phyloP scores from a whole-genome alignment of 345 rosid genomes.

The Mercurialis annua region DNA sequence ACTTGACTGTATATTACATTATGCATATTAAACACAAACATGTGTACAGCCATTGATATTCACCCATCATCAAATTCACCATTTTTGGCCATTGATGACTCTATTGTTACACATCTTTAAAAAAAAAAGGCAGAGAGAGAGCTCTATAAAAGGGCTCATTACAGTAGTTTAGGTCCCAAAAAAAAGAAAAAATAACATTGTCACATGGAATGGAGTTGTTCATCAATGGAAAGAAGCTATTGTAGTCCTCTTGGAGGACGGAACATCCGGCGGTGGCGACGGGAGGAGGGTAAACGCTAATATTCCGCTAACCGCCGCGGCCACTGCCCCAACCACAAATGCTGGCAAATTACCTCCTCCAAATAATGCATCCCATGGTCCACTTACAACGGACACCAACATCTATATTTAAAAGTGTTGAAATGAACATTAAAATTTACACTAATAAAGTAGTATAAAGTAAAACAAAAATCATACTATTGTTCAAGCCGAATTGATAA shows the following conservation, averaged over 20 bases:
- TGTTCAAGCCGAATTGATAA: too few species aligned
- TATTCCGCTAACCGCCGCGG: conserved; percentile 56
- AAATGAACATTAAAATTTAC: too few species aligned
- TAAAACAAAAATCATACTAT: too few species aligned
- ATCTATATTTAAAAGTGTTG: too few species aligned
- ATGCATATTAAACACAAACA: neutral
- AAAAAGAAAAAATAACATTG: neutral
- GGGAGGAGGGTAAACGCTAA: conserved; percentile 64
- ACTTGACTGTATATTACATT: neutral
- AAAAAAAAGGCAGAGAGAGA: neutral
- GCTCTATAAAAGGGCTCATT: neutral
- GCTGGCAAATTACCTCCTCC: conserved; percentile 92
- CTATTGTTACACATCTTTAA: neutral
- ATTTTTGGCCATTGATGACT: conserved; percentile 8
- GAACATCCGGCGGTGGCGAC: conserved; percentile 55
- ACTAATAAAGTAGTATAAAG: too few species aligned
- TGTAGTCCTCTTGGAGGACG: conserved; percentile 20
- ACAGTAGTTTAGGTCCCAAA: neutral
- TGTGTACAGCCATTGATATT: conserved; percentile 9
- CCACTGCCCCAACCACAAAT: conserved; percentile 59
- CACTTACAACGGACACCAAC: conserved; percentile 61
- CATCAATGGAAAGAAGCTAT: conserved; percentile 15
- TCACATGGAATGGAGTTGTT: neutral
- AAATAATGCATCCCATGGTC: conserved; percentile 65
- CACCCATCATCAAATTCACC: conserved; percentile 5